Percentiles rank a stretch among this genome's conserved stretches.
Evolutionary conservation across 1,284 basidiomycete species (phyloP).

Genomic region (Cryptococcus sp.): DNA sequence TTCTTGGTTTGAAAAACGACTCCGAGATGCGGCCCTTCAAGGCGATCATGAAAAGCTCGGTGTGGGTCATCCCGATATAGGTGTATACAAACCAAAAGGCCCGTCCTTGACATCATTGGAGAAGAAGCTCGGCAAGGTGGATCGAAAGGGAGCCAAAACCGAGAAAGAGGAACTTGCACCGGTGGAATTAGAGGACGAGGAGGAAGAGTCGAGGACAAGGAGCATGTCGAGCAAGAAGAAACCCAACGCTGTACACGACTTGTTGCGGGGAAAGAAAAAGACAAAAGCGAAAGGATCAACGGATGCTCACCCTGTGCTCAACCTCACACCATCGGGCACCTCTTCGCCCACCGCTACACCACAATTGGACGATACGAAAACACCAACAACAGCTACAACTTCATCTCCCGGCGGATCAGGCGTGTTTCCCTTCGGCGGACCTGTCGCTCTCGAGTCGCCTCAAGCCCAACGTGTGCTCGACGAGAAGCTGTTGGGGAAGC

Average conservation of each 20-base stretch:
- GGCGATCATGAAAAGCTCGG: constrained; percentile 26
- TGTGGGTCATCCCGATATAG: constrained; percentile 34
- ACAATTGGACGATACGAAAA: background rate
- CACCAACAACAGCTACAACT: background rate
- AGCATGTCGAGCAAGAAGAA: constrained; percentile 14
- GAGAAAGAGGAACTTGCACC: background rate
- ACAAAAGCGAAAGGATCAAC: constrained; percentile 13
- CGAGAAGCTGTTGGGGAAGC: constrained; percentile 2
- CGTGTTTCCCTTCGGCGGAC: constrained; percentile 21
- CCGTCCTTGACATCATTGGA: constrained; percentile 8
- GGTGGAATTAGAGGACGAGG: constrained; percentile 20
- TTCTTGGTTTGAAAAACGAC: constrained; percentile 11
- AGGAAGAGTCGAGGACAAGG: constrained; percentile 19
- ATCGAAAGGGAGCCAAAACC: constrained; percentile 10
- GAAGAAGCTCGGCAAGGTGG: constrained; percentile 10
- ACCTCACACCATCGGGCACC: background rate
- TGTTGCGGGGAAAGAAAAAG: constrained; percentile 24
- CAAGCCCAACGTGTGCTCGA: constrained; percentile 3
- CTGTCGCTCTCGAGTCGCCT: constrained; percentile 13
- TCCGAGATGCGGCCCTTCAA: constrained; percentile 9
- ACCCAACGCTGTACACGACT: constrained; percentile 13
- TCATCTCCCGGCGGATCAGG: constrained; percentile 17
- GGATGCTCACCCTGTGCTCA: constrained; percentile 7
- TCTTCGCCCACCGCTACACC: background rate
- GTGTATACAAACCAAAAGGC: constrained; percentile 5